Conservation (phyloP, 495 filamentous ascomycete species). For the Neurospora cerealis region DNA sequence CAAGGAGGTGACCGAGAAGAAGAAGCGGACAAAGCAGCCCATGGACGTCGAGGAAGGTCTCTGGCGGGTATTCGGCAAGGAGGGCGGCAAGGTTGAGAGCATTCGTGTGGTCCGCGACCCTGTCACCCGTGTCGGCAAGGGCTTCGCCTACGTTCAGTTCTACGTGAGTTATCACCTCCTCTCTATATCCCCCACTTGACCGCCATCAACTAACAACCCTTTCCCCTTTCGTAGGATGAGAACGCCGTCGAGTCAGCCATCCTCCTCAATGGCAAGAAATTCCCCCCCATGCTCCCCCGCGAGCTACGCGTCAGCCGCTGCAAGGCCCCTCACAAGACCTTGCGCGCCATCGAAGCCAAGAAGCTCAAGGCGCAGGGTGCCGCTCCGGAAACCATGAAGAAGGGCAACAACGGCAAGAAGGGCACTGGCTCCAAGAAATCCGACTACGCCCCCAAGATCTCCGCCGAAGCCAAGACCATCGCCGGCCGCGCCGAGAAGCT, state of each 20-base stretch:
- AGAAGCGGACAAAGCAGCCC: constrained; percentile 54
- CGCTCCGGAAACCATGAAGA: constrained; percentile 1
- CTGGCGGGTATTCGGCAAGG: constrained; percentile 71
- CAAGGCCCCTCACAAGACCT: constrained; percentile 64
- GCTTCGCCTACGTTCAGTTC: constrained; percentile 97
- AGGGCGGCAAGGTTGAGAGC: constrained; percentile 76
- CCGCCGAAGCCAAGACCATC: constrained; percentile 57
- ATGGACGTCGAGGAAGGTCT: constrained; percentile 91
- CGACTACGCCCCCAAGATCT: constrained; percentile 52
- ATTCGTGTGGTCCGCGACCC: constrained; percentile 88
- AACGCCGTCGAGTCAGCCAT: constrained; percentile 85
- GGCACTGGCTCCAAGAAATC: constrained; percentile 23
- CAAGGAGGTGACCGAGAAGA: constrained; percentile 43
- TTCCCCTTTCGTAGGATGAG: constrained; percentile 43
- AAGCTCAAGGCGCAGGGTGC: constrained; percentile 2
- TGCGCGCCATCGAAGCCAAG: constrained; percentile 33
- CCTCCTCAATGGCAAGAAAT: constrained; percentile 78
- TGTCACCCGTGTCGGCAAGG: constrained; percentile 87
- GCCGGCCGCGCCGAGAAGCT: constrained; percentile 73
- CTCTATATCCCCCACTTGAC: background rate
- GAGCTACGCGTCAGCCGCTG: constrained; percentile 79
- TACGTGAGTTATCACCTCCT: constrained; percentile 32
- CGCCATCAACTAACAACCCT: background rate
- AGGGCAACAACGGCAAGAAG: constrained; percentile 11
- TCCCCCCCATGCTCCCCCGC: constrained; percentile 82